Percentiles rank a stretch among this genome's conserved stretches.
phyloP scores from a whole-genome alignment of 805 yeast genomes.

The Candida sithepensis region DNA sequence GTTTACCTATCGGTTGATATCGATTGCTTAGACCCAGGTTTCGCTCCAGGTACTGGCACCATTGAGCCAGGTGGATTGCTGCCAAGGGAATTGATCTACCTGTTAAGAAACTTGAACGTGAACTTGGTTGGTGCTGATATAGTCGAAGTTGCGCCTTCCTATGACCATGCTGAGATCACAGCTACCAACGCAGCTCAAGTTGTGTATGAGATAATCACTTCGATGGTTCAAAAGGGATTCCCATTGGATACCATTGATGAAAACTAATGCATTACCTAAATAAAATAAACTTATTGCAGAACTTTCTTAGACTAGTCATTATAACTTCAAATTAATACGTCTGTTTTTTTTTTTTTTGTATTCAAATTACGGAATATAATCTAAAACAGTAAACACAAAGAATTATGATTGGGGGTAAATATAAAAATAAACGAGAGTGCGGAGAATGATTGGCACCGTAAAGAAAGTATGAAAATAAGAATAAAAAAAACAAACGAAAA shows the following conservation, averaged over 20 bases:
- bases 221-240: slow-evolving; percentile 59
- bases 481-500: not conserved
- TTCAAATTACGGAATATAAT: too few relatives aligned
- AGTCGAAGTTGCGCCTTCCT: slow-evolving; percentile 61
- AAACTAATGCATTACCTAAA: too few relatives aligned
- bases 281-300: too few relatives aligned
- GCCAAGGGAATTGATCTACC: slow-evolving; percentile 50
- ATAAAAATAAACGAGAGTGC: too few relatives aligned
- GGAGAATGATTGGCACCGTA: not conserved
- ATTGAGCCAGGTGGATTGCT: slow-evolving; percentile 59
- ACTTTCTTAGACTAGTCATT: not conserved
- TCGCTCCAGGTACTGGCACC: slow-evolving; percentile 57
- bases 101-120: slow-evolving; percentile 44
- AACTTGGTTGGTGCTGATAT: slow-evolving; percentile 53
- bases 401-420: too few relatives aligned
- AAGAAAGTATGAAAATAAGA: not conserved
- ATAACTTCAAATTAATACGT: too few relatives aligned
- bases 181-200: slow-evolving; percentile 69
- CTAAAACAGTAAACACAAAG: too few relatives aligned
- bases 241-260: slow-evolving; percentile 16
- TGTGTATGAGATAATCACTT: slow-evolving; percentile 66
- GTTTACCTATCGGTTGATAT: slow-evolving; percentile 79
- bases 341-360: too few relatives aligned
- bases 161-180: slow-evolving; percentile 62
- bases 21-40: slow-evolving; percentile 57